Evolutionary conservation across 495 filamentous ascomycete species (phyloP), one percentile per base, ranked within the genome.

Genomic region (Daldinia vernicosa): DNA sequence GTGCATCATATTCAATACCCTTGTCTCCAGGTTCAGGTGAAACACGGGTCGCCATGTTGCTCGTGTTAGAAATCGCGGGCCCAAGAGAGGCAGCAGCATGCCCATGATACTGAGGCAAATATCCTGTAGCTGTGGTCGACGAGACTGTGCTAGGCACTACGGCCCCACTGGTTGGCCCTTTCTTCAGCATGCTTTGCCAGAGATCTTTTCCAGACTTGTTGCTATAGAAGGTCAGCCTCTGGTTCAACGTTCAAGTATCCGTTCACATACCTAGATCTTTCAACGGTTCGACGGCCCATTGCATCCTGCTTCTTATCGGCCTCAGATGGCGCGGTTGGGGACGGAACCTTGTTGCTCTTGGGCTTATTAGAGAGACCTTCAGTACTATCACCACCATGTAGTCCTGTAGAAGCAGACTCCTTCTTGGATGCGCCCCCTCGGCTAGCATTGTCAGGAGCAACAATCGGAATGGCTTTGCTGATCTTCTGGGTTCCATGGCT

Each of bases 61-160:
- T 67, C 7, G 75, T 72, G 43, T 76, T 78, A 32, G 67, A 78
- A 22, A 82, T 73, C 5, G 80, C 73, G 2, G 83, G 83, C 4
- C 74, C 78, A 22, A 85, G 70, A 19, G 83, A 84, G 8, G 82
- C 80, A 7, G 81, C 77, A 0, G 79, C 81, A 64, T 81, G 69
- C 3, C 80, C 82, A 15, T 77, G 60, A 53, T 80, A 84, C n/a
- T 80, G 80, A n/a, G 82, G 83, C 45, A 85, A 54, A 37, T 79
- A 76, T 39, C 82, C 83, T 15, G 81, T 81, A 22, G 80, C 83
- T 6, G 81, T 85, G 6, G 83, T 82, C 39, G 82, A 80, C 0
- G 83, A 80, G 17, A 85, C 58, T 5, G 80, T 75, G 45, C 83
- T 78, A 59, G 78, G 78, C 40, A 80, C 74, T 12, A 62, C 77